Evolutionary conservation across 768 basidiomycete genomes (phyloP), one percentile per base, ranked within the genome.

Genomic region (Pleurotus platypus): DNA sequence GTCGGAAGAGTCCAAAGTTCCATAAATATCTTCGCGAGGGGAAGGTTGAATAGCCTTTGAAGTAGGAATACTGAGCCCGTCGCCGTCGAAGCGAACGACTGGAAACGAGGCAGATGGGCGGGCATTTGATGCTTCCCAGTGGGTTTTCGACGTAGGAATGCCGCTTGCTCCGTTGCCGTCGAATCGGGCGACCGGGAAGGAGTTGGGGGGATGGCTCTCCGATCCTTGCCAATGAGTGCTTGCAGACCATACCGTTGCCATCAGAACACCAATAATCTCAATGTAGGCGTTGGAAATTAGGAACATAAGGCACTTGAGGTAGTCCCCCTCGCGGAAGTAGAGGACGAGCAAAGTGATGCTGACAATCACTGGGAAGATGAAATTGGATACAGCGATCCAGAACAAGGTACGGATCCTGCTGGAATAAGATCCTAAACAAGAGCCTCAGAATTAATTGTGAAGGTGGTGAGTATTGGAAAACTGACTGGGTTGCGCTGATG

Each of bases 251-350:
- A 66, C 57, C 3, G 67, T 67, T 2, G 67, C 67, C 26, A 70
- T 60, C 4, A 68, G 50, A n/a, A 68, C 65, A n/a, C 69, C 67
- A 30, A 70, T 67, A 35, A 70, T 66, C 13, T 58, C 62, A 27
- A 67, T 55, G 46, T 68, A 63, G 54, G 63, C 46, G 40, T 68
- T 66, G 38, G 60, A 63, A 8, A 60, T 30, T 16, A 54, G 37
- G 35, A 63, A 55, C 16, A 57, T 56, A 1, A 58, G 43, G 5
- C 59, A 56, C 6, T 39, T 24, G 35, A 66, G 49, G 18, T 69
- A 61, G 24, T 58, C 43, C 2, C 45, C 16, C n/a, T 56, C 42
- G 15, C 22, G 5, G 40, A 60, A 57, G 20, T 55, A 57, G 22
- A 62, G 47, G n/a, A 60, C 51, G 13, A 70, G 58, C 48, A 67